Evolutionary conservation across 768 basidiomycete genomes (phyloP), one percentile per base, ranked within the genome.

Genomic region (Cystobasidium onofrii): DNA sequence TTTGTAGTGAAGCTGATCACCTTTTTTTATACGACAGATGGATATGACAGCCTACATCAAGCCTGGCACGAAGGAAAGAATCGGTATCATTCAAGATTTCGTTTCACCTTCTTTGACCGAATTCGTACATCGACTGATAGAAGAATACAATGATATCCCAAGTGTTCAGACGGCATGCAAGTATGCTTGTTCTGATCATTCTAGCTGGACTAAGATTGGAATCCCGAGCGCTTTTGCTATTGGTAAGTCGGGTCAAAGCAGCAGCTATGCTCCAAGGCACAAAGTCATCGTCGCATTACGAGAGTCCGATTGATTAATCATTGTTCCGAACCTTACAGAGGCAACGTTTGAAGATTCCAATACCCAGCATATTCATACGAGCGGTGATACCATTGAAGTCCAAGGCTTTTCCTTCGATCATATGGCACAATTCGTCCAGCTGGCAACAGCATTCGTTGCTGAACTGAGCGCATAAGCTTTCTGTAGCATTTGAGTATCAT

Each of bases 1-100:
- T n/a, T n/a, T n/a, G n/a, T n/a, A n/a, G n/a, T n/a, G n/a, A n/a
- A n/a, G n/a, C n/a, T n/a, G n/a, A n/a, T n/a, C n/a, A n/a, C n/a
- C n/a, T n/a, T n/a, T n/a, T n/a, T n/a, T n/a, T n/a, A n/a, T 39
- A 27, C 41, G 54, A 23, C 78, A 79, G 73, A 74, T 74, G 71
- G 78, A 82, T 73, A 82, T 83, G 76, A 82, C 81, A 20, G 83
- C 80, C 43, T 79, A 75, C 73, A 71, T 80, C 75, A 79, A 79
- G 70, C 73, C 74, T 0, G 76, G 76, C 18, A 79, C 80, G 3
- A 46, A 71, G 44, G 76, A 77, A 29, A 62, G 71, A 41, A 78
- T 79, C 36, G 79, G 78, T 0, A 57, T 80, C 25, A 77, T 80
- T 66, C 75, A 73, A 13, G 80, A 80, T 60, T 76, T 75, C 20